These are phyloP conservation scores for Sphagnum fallax DNA, from an alignment of 228 moss, liverwort and hornwort genomes.

Conservation along the genomic window DNA sequence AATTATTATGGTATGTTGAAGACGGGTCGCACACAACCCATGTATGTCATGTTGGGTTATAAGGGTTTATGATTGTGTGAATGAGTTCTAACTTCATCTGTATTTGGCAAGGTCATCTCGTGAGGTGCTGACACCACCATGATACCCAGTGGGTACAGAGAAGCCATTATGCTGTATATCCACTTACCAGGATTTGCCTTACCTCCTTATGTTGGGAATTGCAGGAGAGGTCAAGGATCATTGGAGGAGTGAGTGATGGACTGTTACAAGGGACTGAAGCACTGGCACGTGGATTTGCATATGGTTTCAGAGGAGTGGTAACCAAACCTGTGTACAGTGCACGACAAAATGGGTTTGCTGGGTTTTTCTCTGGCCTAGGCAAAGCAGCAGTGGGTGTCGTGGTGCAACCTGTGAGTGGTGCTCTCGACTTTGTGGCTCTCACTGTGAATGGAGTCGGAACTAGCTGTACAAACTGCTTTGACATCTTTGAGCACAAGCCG, in stretches of 20 bases:
- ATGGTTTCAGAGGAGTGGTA: conserved; percentile 80
- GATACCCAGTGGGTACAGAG: too few relatives aligned
- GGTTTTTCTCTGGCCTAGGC: conserved; percentile 77
- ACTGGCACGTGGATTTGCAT: conserved; percentile 72
- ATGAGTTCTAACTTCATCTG: too few relatives aligned
- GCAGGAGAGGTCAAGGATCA: conserved; percentile 81
- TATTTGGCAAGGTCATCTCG: too few relatives aligned
- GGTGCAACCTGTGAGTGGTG: conserved; percentile 81
- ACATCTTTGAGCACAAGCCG: conserved; percentile 67
- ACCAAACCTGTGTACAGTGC: conserved; percentile 83
- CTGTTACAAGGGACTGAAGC: conserved; percentile 83
- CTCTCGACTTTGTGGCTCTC: conserved; percentile 84
- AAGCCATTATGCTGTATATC: too few relatives aligned
- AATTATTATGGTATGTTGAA: too few relatives aligned
- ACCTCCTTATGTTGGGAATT: background rate
- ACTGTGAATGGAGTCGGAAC: conserved; percentile 85
- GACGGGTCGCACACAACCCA: too few relatives aligned
- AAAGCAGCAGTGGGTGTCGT: conserved; percentile 81
- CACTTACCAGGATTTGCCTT: too few relatives aligned
- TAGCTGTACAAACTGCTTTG: conserved; percentile 77
- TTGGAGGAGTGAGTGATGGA: conserved; percentile 74
- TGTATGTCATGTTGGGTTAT: too few relatives aligned
- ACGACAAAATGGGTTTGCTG: conserved; percentile 58
- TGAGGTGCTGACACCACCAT: too few relatives aligned
- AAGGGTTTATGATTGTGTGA: too few relatives aligned